Percentiles rank a stretch among this genome's conserved stretches.
Conservation (phyloP, 2,329 filamentous ascomycete genomes). For the Trichoderma lentiforme region DNA sequence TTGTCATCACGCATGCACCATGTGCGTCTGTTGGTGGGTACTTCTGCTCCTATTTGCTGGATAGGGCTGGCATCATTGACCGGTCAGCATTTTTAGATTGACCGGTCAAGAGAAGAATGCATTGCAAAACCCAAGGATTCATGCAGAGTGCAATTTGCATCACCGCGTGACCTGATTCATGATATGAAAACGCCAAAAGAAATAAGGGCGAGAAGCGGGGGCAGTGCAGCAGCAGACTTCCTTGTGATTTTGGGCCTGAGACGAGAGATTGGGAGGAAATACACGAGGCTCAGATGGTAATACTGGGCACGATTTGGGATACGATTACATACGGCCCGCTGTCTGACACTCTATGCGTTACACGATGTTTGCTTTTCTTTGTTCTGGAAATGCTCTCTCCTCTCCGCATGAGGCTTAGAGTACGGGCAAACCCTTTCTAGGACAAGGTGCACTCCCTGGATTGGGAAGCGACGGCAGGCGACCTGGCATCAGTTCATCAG, state of each 20-base stretch:
- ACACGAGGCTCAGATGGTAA: not conserved
- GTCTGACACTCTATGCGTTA: not conserved
- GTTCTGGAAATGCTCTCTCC: not conserved
- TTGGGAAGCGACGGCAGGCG: not conserved
- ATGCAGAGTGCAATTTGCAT: not conserved
- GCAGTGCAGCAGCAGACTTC: not conserved
- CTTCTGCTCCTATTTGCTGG: slow-evolving; percentile 13
- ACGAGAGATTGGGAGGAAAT: not conserved
- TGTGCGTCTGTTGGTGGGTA: not conserved
- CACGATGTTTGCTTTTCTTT: not conserved
- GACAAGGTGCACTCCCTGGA: not conserved
- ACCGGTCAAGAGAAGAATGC: slow-evolving; percentile 6
- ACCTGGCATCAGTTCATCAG: not conserved
- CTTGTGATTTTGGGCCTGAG: not conserved
- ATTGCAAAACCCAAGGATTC: not conserved
- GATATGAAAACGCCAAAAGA: not conserved
- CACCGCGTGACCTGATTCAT: slow-evolving; percentile 1
- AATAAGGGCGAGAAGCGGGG: not conserved
- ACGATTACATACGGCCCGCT: not conserved
- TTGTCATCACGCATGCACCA: slow-evolving; percentile 1
- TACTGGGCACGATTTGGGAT: not conserved
- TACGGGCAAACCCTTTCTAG: not conserved
- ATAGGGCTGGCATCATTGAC: not conserved
- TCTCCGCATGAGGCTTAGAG: not conserved
- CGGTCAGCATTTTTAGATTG: slow-evolving; percentile 12